Percentiles rank a stretch among this genome's conserved stretches.
Conservation (phyloP, 2,329 filamentous ascomycete genomes). For the Monosporascus cannonballus region DNA sequence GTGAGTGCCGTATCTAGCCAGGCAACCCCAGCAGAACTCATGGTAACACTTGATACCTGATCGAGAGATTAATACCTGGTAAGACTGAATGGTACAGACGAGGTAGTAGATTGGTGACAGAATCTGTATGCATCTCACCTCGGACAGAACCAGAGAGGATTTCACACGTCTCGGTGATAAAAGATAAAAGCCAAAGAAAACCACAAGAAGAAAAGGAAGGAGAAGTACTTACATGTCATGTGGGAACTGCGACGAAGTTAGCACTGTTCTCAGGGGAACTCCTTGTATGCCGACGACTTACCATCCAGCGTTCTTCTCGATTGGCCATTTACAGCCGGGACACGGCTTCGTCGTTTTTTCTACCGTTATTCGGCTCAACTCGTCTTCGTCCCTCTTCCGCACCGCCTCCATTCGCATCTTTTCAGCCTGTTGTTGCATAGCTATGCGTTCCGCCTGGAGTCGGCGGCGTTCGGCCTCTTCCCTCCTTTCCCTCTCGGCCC, state of each 20-base stretch:
- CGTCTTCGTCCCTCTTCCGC: conserved; percentile 7
- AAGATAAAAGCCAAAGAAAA: background rate
- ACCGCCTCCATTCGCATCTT: background rate
- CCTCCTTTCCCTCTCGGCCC: background rate
- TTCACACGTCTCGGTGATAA: background rate
- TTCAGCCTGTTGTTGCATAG: background rate
- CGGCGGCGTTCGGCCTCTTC: background rate
- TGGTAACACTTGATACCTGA: background rate
- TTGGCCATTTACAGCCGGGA: conserved; percentile 9
- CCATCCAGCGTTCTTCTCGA: conserved; percentile 15
- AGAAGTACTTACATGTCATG: conserved; percentile 12
- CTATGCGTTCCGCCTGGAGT: background rate
- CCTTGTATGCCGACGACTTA: conserved; percentile 1
- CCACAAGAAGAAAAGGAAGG: background rate
- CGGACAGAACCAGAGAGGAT: background rate
- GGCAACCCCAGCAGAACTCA: background rate
- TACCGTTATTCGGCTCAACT: conserved; percentile 5
- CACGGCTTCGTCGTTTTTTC: conserved; percentile 10
- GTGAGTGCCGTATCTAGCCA: background rate
- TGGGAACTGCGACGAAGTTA: conserved; percentile 7
- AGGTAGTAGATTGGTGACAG: background rate
- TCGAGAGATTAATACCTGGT: background rate
- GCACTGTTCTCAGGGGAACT: background rate
- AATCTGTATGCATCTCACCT: background rate
- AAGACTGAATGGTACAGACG: background rate